phyloP scores from a whole-genome alignment of 2,329 filamentous ascomycete species.

The Teratosphaeria gauchensis region DNA sequence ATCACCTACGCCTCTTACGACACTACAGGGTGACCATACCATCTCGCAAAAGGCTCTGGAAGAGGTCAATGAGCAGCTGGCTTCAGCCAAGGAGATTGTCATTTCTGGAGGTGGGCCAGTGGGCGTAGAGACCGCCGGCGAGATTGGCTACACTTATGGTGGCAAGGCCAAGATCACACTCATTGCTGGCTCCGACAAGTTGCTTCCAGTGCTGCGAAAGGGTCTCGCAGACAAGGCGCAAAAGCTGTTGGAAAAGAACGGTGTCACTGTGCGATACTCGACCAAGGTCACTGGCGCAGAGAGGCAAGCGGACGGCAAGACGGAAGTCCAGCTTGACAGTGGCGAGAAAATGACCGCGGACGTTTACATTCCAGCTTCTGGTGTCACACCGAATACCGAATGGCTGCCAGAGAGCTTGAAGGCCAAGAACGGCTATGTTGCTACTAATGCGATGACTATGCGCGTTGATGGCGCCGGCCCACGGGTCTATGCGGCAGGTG shows the following conservation, averaged over 20 bases:
- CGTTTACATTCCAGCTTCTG: conserved; percentile 44
- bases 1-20: conserved; percentile 37
- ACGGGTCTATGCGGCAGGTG: conserved; percentile 41
- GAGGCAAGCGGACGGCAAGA: conserved; percentile 30
- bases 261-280: conserved; percentile 30
- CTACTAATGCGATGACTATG: conserved; percentile 36
- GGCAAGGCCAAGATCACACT: conserved; percentile 37
- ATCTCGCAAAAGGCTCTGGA: conserved; percentile 23
- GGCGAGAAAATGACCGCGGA: conserved; percentile 41
- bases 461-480: conserved; percentile 36
- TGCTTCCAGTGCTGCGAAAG: conserved; percentile 34
- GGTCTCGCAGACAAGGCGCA: conserved; percentile 35
- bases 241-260: conserved; percentile 36
- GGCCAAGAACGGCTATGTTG: conserved; percentile 38
- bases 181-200: conserved; percentile 30
- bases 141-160: conserved; percentile 26
- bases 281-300: conserved; percentile 15
- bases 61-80: conserved; percentile 21
- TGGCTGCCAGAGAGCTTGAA: conserved; percentile 41
- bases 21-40: conserved; percentile 30
- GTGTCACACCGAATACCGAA: conserved; percentile 42
- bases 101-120: conserved; percentile 29
- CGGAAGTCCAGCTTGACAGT: conserved; percentile 35
- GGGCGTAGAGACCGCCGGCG: conserved; percentile 30
- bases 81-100: conserved; percentile 28